Evolutionary conservation across 2,329 filamentous ascomycete species (phyloP), one percentile per base, ranked within the genome.

Genomic region (Fusarium hainanense): DNA sequence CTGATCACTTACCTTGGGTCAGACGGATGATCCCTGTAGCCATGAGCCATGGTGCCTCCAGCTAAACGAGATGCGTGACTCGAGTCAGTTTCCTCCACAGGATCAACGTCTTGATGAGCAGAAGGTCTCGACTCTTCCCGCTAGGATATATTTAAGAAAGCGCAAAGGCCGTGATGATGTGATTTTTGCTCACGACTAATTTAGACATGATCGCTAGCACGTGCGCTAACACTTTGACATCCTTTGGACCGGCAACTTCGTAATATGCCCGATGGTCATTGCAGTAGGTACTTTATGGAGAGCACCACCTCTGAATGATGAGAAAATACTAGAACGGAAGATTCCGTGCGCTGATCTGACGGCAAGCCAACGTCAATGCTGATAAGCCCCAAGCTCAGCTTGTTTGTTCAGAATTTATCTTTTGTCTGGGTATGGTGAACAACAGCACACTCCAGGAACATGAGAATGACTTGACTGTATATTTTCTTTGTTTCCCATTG

Each of bases 71-170:
- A 52, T 41, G 16, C 23, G 40, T 52, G 10, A 4, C 49, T 41
- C 11, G 49, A 52, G 49, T 52, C 49, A 52, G 49, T 52, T 21
- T 18, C 18, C 49, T 6, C 34, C 49, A 42, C 49, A 21, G 10
- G 32, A 51, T 41, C 32, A 27, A 23, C 23, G 23, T 16, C 48
- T 13, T n/a, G 37, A 20, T 42, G 32, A 42, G 11, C 23, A 12
- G 8, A 37, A n/a, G 7, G 32, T 16, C 23, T 52, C 49, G 32
- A 28, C 49, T 25, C 40, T 27, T 21, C 7, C 14, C 23, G 13
- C 49, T 41, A 52, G 23, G 18, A 14, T 12, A 28, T 28, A 21
- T 28, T 28, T 42, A 27, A 42, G 23, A 50, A 49, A 8, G 21
- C 46, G 46, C 11, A 37, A 37, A 37, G 48, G 23, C 48, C 23